These are phyloP conservation scores for Podochytrium sp. DNA, from an alignment of 192 early-diverging fungal genomes.

Conservation along the genomic window DNA sequence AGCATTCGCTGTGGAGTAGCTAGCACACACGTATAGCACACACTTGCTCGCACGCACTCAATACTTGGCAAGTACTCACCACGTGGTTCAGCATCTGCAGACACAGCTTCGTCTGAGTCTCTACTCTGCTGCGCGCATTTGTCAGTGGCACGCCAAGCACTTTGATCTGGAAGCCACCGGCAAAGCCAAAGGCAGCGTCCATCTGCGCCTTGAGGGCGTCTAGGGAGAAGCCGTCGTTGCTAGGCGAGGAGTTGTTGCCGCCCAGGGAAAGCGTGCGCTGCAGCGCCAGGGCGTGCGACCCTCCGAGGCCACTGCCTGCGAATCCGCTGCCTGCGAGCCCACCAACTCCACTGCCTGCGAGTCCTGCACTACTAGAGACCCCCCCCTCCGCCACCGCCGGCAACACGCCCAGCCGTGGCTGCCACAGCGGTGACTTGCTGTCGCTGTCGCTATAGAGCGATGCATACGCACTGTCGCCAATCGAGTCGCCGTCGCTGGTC, in stretches of 20 bases:
- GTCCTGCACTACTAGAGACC: too few species aligned
- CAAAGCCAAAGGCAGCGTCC: slow-evolving; percentile 22
- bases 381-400: neutral
- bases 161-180: slow-evolving; percentile 13
- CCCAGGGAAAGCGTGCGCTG: neutral
- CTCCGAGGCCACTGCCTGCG: neutral
- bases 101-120: slow-evolving; percentile 93
- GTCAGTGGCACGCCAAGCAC: slow-evolving; percentile 50
- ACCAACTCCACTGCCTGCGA: neutral
- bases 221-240: slow-evolving; percentile 3
- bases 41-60: neutral
- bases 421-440: neutral
- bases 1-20: too few species aligned
- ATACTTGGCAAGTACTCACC: neutral
- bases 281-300: neutral
- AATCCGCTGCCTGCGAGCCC: too few species aligned
- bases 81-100: slow-evolving; percentile 66
- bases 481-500: neutral
- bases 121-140: slow-evolving; percentile 81
- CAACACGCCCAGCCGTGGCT: neutral
- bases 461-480: slow-evolving; percentile 16
- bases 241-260: neutral
- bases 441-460: neutral
- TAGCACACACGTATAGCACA: too few species aligned
- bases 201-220: slow-evolving; percentile 20